Percentiles rank a stretch among this genome's conserved stretches.
These are phyloP conservation scores for Xylariaceae sp. DNA, from an alignment of 2,329 filamentous ascomycete genomes.

Conservation along the genomic window DNA sequence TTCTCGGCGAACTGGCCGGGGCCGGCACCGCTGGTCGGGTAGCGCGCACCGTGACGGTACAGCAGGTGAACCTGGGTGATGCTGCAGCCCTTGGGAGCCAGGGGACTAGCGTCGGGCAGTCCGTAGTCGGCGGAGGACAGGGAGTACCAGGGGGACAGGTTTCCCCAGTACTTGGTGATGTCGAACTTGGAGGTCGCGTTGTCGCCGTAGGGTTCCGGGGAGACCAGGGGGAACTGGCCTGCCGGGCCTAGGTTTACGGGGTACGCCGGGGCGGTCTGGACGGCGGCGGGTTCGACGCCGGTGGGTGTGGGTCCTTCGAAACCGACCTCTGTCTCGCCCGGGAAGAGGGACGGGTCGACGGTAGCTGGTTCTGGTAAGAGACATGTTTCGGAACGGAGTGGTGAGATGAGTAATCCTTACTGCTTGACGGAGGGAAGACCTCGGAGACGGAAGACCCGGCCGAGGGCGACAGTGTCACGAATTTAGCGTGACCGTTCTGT, in stretches of 20 bases:
- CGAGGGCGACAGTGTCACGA: constrained; percentile 7
- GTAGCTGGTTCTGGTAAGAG: constrained; percentile 20
- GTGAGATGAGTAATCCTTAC: constrained; percentile 11
- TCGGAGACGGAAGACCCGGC: constrained; percentile 21
- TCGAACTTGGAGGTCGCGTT: constrained; percentile 25
- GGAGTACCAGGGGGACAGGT: constrained; percentile 33
- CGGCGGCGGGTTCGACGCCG: constrained; percentile 28
- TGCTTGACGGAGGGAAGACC: constrained; percentile 21
- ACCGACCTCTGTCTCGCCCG: constrained; percentile 29
- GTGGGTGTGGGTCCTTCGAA: constrained; percentile 29
- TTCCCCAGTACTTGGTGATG: constrained; percentile 33
- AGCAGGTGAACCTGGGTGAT: constrained; percentile 32
- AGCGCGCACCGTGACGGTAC: constrained; percentile 33
- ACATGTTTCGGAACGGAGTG: neutral
- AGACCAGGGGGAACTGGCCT: constrained; percentile 31
- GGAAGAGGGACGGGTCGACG: constrained; percentile 29
- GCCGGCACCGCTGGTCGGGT: constrained; percentile 29
- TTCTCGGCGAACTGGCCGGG: constrained; percentile 32
- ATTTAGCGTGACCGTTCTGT: neutral
- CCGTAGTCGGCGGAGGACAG: constrained; percentile 32
- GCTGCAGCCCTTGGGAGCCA: constrained; percentile 29
- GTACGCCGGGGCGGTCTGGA: constrained; percentile 28
- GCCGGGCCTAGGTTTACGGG: constrained; percentile 27
- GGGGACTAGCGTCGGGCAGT: constrained; percentile 29
- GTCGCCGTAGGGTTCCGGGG: constrained; percentile 26